Evolutionary conservation across 768 basidiomycete genomes (phyloP).

Genomic region (Leccinum pellstonianum): DNA sequence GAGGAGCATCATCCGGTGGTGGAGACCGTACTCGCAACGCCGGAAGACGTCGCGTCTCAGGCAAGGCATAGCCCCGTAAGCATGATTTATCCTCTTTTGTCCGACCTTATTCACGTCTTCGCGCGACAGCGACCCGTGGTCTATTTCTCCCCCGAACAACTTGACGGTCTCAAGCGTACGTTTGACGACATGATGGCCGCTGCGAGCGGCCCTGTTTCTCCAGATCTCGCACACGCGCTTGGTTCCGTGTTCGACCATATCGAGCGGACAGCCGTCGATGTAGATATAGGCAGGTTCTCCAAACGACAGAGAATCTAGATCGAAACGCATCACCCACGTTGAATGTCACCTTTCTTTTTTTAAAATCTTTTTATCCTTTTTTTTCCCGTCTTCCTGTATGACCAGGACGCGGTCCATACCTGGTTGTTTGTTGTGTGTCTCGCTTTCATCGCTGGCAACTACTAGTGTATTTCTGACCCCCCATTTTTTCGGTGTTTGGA

Average conservation of each 20-base stretch:
- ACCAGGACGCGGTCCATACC: not conserved
- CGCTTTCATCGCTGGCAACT: slow-evolving; percentile 1
- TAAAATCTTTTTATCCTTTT: not conserved
- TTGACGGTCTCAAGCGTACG: slow-evolving; percentile 30
- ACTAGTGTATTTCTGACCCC: not conserved
- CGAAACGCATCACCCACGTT: not conserved
- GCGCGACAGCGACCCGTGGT: slow-evolving; percentile 23
- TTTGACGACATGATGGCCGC: slow-evolving; percentile 33
- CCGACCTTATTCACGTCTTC: not conserved
- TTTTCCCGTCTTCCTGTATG: not conserved
- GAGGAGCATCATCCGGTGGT: slow-evolving; percentile 12
- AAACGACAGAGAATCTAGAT: slow-evolving; percentile 30
- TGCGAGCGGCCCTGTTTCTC: slow-evolving; percentile 31
- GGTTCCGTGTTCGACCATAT: slow-evolving; percentile 36
- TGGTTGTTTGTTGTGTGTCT: not conserved
- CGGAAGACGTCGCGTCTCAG: slow-evolving; percentile 22
- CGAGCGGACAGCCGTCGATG: slow-evolving; percentile 29
- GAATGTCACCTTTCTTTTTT: not conserved
- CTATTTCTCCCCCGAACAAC: slow-evolving; percentile 33
- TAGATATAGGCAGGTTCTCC: slow-evolving; percentile 23
- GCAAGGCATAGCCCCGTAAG: slow-evolving; percentile 19
- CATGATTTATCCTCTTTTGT: not conserved
- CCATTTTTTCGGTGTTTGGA: no score
- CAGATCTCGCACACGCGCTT: slow-evolving; percentile 31
- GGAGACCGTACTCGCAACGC: slow-evolving; percentile 14